phyloP scores from a whole-genome alignment of 140 eudicot species.

The Senecio squalidus region DNA sequence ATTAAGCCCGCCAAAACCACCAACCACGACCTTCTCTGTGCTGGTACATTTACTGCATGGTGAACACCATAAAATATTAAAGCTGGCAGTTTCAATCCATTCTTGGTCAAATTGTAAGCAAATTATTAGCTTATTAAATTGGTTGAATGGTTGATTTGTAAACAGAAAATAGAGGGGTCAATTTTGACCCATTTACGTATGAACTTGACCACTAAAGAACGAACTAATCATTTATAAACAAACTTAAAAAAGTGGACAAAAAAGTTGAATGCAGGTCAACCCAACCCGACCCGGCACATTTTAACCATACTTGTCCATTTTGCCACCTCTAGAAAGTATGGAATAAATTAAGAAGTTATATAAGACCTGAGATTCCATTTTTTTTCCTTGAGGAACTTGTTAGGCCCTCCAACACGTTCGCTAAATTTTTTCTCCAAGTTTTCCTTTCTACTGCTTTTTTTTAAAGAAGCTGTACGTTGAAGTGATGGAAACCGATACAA shows the following conservation, averaged over 20 bases:
- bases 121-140: no score
- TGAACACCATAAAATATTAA: constrained; percentile 6
- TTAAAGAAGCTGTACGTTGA: constrained; percentile 73
- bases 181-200: no score
- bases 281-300: neutral
- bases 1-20: constrained; percentile 89
- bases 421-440: constrained; percentile 57
- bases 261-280: no score
- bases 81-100: neutral
- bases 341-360: neutral
- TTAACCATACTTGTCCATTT: neutral
- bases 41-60: constrained; percentile 64
- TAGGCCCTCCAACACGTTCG: constrained; percentile 57
- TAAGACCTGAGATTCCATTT: constrained; percentile 77
- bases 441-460: constrained; percentile 46
- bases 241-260: neutral
- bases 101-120: no score
- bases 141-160: no score
- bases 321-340: neutral
- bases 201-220: no score
- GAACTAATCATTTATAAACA: no score
- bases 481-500: constrained; percentile 85
- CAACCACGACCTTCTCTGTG: constrained; percentile 68
- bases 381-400: constrained; percentile 58
- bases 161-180: no score